Evolutionary conservation across 768 basidiomycete species (phyloP).

Genomic region (Rhodotorula kratochvilovae): DNA sequence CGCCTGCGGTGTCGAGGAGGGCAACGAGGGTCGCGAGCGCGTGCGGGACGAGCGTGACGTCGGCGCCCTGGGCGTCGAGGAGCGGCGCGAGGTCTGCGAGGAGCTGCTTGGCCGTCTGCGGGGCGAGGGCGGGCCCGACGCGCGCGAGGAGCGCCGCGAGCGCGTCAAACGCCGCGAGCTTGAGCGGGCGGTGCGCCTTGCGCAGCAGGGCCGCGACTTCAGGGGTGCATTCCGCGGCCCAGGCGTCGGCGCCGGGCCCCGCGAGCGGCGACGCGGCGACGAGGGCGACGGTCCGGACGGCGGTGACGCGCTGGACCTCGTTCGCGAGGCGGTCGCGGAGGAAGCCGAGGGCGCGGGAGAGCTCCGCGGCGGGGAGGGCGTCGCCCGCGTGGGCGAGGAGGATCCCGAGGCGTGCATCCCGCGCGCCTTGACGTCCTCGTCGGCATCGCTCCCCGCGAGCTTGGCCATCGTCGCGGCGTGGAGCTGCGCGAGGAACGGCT

Average conservation of each 20-base stretch:
- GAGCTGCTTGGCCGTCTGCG: conserved; percentile 55
- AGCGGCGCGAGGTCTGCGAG: conserved; percentile 74
- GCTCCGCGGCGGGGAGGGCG: conserved; percentile 18
- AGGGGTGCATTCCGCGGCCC: conserved; percentile 74
- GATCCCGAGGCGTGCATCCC: conserved; percentile 81
- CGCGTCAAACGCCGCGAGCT: conserved; percentile 46
- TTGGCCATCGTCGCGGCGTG: conserved; percentile 70
- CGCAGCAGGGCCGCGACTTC: conserved; percentile 70
- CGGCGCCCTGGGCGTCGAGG: conserved; percentile 54
- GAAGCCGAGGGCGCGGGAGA: conserved; percentile 31
- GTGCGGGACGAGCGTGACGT: conserved; percentile 54
- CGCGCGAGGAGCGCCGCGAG: conserved; percentile 29
- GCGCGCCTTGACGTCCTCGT: conserved; percentile 77
- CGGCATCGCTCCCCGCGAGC: conserved; percentile 74
- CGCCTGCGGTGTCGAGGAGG: conserved; percentile 54
- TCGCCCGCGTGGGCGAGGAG: conserved; percentile 84
- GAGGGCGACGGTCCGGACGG: conserved; percentile 71
- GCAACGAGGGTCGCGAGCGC: conserved; percentile 48
- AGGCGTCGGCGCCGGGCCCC: conserved; percentile 47
- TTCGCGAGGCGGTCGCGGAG: conserved; percentile 43
- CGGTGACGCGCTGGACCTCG: conserved; percentile 48
- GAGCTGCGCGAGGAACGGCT: conserved; percentile 56
- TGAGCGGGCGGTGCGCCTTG: conserved; percentile 73
- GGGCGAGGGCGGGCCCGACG: conserved; percentile 49
- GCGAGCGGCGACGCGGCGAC: conserved; percentile 46